Percentiles rank a stretch among this genome's conserved stretches.
These are phyloP conservation scores for Microsporum ferrugineum DNA, from an alignment of 2,329 filamentous ascomycete species.

Conservation along the genomic window DNA sequence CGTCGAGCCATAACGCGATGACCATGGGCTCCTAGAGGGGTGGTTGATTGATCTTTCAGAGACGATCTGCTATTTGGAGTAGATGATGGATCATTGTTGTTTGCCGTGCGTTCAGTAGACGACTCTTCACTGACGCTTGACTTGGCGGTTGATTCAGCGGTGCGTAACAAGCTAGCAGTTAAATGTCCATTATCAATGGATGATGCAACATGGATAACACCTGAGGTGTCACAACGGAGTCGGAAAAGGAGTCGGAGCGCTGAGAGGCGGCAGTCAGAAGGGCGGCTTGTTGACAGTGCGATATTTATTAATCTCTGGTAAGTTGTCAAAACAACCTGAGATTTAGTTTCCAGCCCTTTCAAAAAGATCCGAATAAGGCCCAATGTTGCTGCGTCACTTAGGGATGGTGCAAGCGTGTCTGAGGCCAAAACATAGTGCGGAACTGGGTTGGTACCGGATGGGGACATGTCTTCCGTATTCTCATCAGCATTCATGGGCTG, in stretches of 20 bases:
- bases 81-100: constrained; percentile 26
- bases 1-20: constrained; percentile 26
- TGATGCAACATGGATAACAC: constrained; percentile 60
- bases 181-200: constrained; percentile 62
- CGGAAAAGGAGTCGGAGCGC: constrained; percentile 71
- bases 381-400: constrained; percentile 54
- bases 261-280: constrained; percentile 58
- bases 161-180: constrained; percentile 59
- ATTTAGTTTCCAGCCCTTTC: constrained; percentile 55
- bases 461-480: constrained; percentile 20
- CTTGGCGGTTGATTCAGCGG: constrained; percentile 40
- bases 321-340: constrained; percentile 50
- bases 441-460: constrained; percentile 33
- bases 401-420: constrained; percentile 23
- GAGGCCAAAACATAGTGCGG: constrained; percentile 24
- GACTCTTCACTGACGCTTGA: constrained; percentile 34
- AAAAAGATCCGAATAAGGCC: constrained; percentile 69
- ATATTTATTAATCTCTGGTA: constrained; percentile 56
- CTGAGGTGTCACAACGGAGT: constrained; percentile 68
- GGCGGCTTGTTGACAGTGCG: constrained; percentile 48
- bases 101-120: constrained; percentile 26
- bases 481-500: constrained; percentile 28
- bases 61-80: constrained; percentile 22
- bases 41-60: constrained; percentile 22
- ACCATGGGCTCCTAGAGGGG: constrained; percentile 23